Conservation (phyloP, 140 eudicot genomes). For the Senecio squalidus region DNA sequence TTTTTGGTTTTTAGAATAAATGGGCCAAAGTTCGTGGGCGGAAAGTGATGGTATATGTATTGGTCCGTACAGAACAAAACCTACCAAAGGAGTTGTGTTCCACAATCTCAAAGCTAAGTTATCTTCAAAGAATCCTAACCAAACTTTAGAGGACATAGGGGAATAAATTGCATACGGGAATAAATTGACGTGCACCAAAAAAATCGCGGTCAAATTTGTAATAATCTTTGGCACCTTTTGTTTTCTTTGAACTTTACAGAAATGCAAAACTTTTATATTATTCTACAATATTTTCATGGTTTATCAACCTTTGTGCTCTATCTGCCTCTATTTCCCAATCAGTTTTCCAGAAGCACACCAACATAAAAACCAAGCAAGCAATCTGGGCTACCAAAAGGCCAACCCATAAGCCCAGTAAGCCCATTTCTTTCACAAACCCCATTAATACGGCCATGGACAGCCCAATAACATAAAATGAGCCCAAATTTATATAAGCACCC, state of each 20-base stretch:
- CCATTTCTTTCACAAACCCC: background rate
- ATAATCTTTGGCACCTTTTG: no score
- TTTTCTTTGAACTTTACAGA: no score
- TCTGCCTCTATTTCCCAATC: background rate
- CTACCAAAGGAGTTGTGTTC: slow-evolving; percentile 5
- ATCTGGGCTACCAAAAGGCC: background rate
- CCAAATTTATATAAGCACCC: background rate
- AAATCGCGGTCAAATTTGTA: no score
- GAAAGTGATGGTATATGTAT: slow-evolving; percentile 18
- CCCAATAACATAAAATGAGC: background rate
- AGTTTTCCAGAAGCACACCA: background rate
- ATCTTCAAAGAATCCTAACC: slow-evolving; percentile 16
- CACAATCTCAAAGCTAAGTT: background rate
- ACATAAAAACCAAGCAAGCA: background rate
- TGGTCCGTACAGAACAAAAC: background rate
- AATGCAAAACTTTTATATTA: background rate
- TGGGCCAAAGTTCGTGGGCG: slow-evolving; percentile 8
- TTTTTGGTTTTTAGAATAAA: slow-evolving; percentile 3
- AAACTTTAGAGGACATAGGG: background rate
- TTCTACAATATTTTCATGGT: background rate
- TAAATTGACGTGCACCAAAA: background rate
- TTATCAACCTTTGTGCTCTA: background rate
- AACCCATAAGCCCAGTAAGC: background rate
- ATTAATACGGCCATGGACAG: background rate
- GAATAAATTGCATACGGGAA: no score